A percentile compares a stretch with the other conserved stretches of the same genome.
These are phyloP conservation scores for Amyloporia xantha DNA, from an alignment of 768 basidiomycete species.

Conservation along the genomic window DNA sequence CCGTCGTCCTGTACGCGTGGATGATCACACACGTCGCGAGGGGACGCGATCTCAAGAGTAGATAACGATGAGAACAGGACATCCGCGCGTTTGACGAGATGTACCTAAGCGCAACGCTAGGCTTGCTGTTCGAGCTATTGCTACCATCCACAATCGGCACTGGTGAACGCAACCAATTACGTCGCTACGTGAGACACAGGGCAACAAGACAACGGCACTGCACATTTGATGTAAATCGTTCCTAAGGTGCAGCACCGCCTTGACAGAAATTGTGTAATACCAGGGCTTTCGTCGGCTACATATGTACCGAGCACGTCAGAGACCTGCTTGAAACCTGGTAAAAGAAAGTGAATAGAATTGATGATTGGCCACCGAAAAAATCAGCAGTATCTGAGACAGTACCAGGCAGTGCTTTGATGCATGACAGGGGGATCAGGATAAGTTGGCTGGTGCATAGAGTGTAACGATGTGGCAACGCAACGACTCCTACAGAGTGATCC, in stretches of 20 bases:
- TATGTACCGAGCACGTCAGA: no score
- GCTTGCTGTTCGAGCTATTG: background rate
- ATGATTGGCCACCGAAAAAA: no score
- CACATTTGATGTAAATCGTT: background rate
- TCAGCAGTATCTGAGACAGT: no score
- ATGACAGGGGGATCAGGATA: no score
- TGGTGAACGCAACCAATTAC: background rate
- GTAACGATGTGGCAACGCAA: no score
- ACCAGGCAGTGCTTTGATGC: no score
- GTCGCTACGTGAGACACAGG: background rate
- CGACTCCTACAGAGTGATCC: no score
- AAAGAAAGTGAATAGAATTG: no score
- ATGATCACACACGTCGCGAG: conserved; percentile 29
- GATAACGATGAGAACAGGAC: background rate
- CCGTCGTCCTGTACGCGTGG: conserved; percentile 12
- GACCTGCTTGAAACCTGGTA: no score
- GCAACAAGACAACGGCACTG: background rate
- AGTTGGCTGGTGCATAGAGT: no score
- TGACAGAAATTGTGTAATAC: no score
- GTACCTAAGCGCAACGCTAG: background rate
- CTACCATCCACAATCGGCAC: background rate
- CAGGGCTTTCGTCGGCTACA: no score
- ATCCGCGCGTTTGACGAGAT: background rate
- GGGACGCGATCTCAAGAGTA: conserved; percentile 21
- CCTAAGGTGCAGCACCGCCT: background rate